Evolutionary conservation across 2,329 filamentous ascomycete species (phyloP), one percentile per base, ranked within the genome.

Genomic region (Colletotrichum sp.): DNA sequence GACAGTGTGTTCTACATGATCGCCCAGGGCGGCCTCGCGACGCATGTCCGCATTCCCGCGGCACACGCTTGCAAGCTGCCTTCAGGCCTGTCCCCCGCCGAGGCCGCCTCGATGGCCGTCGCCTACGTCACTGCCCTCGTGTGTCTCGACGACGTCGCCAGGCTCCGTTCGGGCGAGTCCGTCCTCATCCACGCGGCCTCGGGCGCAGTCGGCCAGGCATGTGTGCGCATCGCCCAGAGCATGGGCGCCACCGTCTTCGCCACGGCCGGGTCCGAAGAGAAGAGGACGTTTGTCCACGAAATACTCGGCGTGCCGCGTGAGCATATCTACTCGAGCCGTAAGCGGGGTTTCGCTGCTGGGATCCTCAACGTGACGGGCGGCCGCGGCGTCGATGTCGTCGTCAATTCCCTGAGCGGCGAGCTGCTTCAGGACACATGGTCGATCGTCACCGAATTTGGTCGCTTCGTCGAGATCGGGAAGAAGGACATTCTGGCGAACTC

Each of bases 221-320:
- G 77, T 9, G 69, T 75, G 6, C 64, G 69, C n/a, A 63, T 81
- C 7, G 60, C 77, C 44, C 34, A 75, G 52, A 30, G 52, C 21
- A 24, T 79, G 5, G 79, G 78, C 12, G 52, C 52, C 3, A 78
- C 81, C 2, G 79, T 86, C 1, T 86, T 82, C 44, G 79, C 77
- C 6, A 87, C 86, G 0, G 85, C 84, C 6, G 80, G 82, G 1
- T 81, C 80, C 6, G 63, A 79, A 2, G 81, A 79, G n/a, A 87
- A 87, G 79, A 80, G 80, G 7, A 74, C 81, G 3, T 75, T 85
- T 2, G 76, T 87, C 2, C 2, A 28, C 7, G 52, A 57, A 2
- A 57, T 0, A 4, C 26, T 57, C 5, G 52, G 21, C 4, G 15
- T 57, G 21, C 13, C 52, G 7, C 21, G 15, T 3, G 52, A 57